Base-by-base conservation (phyloP, 352 stramenopile genomes). In the Blastocystis sp. region DNA sequence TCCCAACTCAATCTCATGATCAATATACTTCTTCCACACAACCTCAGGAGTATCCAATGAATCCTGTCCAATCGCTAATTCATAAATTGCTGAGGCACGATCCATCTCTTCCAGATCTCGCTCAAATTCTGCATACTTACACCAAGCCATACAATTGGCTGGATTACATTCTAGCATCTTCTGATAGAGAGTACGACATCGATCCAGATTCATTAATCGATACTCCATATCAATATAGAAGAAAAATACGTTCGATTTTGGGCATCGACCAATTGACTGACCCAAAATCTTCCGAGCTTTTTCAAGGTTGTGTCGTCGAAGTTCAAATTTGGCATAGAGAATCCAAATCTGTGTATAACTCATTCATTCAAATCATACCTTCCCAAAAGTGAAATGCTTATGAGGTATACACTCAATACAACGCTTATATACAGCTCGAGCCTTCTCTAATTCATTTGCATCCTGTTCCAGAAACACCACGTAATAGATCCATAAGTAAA, bases 401-500 rank as follows among this genome's bases (percentile, higher is more conserved):
- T 98, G 95, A 39, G 95, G 95, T 85, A 98, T 96, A 14, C 98
- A 80, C 27, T 92, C 89, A 0, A 99, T 86, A 58, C 94, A 98
- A 24, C 92, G 93, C 88, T 95, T 92, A 90, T 98, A 98, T 43
- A 99, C 93, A 86, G 97, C 93, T 32, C 93, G 92, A 14, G 94
- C 93, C 24, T 93, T 49, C 42, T 90, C 90, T 42, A 91, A 77
- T 87, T 96, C 92, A 42, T 92, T 89, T 0, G 92, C 93, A 27
- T 95, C 89, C 12, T 98, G 89, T 91, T 99, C 96, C 90, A 98
- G 95, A 78, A 96, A 98, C 1, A 98, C 88, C 6, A 96, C 95
- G 89, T 98, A 98, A 88, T 98, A 98, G 88, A 99, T 98, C 96
- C 96, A 99, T 27, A 99, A 89, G 89, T 98, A 99, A 81, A 99